Conservation (phyloP, 305 asterid species). For the Solanum chacoense region DNA sequence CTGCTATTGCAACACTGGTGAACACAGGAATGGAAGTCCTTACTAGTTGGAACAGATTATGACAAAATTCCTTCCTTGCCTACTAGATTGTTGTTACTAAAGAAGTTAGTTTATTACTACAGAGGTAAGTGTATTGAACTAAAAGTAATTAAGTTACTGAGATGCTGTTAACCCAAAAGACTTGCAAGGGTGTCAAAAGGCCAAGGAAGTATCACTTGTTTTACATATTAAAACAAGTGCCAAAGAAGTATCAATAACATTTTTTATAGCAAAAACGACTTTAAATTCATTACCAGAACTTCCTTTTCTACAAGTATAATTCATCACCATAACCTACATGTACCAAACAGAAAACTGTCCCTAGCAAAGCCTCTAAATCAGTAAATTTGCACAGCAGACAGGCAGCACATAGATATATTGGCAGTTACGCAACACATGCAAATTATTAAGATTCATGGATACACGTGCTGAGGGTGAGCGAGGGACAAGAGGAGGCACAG, state of each 20-base stretch:
- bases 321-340: neutral
- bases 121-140: neutral
- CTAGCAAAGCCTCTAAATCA: neutral
- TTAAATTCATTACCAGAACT: neutral
- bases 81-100: neutral
- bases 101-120: neutral
- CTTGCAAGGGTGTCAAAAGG: neutral
- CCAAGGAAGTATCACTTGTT: neutral
- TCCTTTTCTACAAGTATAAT: neutral
- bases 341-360: neutral
- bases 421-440: neutral
- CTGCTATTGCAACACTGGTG: neutral
- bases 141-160: neutral
- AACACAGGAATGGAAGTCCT: neutral
- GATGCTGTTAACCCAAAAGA: neutral
- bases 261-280: neutral
- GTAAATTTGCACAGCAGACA: neutral
- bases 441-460: neutral
- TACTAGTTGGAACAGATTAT: neutral
- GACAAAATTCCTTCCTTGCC: neutral
- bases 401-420: neutral
- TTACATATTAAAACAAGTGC: neutral
- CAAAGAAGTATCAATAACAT: neutral
- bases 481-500: neutral
- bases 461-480: neutral